Evolutionary conservation across 768 basidiomycete genomes (phyloP), one percentile per base, ranked within the genome.

Genomic region (Leccinellum rugosiceps): DNA sequence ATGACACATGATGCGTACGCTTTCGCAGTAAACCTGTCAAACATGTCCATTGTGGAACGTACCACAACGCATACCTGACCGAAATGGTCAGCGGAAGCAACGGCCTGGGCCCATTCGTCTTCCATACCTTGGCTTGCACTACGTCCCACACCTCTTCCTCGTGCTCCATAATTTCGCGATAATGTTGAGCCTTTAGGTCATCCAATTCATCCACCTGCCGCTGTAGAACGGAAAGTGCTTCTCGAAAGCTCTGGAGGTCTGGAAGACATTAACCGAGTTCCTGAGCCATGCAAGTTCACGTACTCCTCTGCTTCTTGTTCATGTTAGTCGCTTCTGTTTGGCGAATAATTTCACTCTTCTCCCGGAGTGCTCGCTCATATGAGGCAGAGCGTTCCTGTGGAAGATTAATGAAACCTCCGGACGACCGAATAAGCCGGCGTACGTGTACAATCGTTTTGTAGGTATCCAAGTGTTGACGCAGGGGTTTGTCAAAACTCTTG

Each of bases 141-240:
- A 85, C 83, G 64, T 94, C 86, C 95, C 95, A 98, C n/a, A 93
- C 88, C 71, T 96, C 87, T 63, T 95, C 92, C 74, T 97, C 94
- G 63, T 94, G 94, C 57, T 92, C 90, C 50, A 94, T 75, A 53
- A 96, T 93, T 64, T 93, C 87, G 61, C 87, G 83, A 66, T 98
- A 95, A 74, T 98, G 93, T 7, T 82, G 78, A 8, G 77, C 82
- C 68, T 95, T 96, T 55, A 98, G 76, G 53, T 84, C 84, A 72
- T 98, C 94, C 3, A 97, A 77, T 58, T 94, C 94, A 64, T 96
- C 92, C 0, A 98, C 93, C 71, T 96, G 93, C 41, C 85, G 79
- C 64, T 96, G 94, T 43, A 96, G 75, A 14, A 92, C 79, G 26
- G 82, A 72, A 34, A 97, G 75, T 19, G 94, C 92, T 74, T 90